phyloP scores from a whole-genome alignment of 2,329 filamentous ascomycete species.

The Paecilomyces fulvus region DNA sequence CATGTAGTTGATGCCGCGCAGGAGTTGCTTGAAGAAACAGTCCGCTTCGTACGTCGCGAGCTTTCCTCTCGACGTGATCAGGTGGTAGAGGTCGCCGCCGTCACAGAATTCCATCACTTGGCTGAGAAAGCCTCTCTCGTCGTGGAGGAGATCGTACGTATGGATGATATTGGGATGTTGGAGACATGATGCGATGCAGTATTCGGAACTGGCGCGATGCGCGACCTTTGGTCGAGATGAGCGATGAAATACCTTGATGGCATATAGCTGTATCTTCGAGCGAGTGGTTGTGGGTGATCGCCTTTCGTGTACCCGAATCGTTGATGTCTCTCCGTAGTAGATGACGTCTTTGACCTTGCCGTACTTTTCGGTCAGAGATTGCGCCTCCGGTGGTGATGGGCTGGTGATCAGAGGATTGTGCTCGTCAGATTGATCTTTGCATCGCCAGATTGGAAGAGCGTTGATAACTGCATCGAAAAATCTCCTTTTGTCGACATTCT shows the following conservation, averaged over 20 bases:
- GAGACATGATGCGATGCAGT: slow-evolving; percentile 84
- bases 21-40: slow-evolving; percentile 90
- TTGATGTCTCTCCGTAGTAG: not conserved
- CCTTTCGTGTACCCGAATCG: not conserved
- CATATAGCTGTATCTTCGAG: not conserved
- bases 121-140: slow-evolving; percentile 81
- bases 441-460: not conserved
- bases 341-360: not conserved
- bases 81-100: slow-evolving; percentile 76
- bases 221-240: not conserved
- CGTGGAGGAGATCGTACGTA: slow-evolving; percentile 79
- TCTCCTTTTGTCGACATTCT: not conserved
- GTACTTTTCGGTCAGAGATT: not conserved
- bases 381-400: not conserved
- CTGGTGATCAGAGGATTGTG: not conserved
- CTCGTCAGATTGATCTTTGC: not conserved
- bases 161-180: slow-evolving; percentile 87
- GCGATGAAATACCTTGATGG: not conserved
- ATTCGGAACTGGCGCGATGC: slow-evolving; percentile 54
- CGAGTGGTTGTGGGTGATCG: not conserved
- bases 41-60: slow-evolving; percentile 66
- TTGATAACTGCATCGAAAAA: not conserved
- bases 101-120: slow-evolving; percentile 94
- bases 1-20: slow-evolving; percentile 87
- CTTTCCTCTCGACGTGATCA: slow-evolving; percentile 73